These are phyloP conservation scores for Fusarium paranaense DNA, from an alignment of 2,329 filamentous ascomycete genomes.

Conservation along the genomic window DNA sequence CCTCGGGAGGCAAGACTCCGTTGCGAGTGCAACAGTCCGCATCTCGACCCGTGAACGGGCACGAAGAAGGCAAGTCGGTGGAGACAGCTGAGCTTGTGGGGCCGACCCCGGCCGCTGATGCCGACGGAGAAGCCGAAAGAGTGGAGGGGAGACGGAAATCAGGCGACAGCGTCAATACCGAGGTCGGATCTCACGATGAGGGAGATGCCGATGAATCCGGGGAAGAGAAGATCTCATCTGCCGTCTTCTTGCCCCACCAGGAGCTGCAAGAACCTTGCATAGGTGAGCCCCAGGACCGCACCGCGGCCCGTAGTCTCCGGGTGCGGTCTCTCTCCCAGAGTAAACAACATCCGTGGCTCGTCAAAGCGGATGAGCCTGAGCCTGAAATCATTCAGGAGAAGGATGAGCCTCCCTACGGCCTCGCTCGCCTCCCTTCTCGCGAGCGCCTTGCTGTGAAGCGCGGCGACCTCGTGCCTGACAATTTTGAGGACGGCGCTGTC, in stretches of 20 bases:
- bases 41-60: slow-evolving; percentile 30
- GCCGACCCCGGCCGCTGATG: slow-evolving; percentile 38
- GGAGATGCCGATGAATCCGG: slow-evolving; percentile 69
- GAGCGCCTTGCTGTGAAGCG: slow-evolving; percentile 45
- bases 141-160: slow-evolving; percentile 51
- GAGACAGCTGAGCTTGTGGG: slow-evolving; percentile 38
- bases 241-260: slow-evolving; percentile 84
- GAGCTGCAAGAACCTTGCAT: slow-evolving; percentile 55
- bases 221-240: slow-evolving; percentile 88
- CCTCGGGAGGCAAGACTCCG: slow-evolving; percentile 20
- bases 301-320: slow-evolving; percentile 60
- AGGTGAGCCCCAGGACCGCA: slow-evolving; percentile 47
- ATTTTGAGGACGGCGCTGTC: slow-evolving; percentile 53
- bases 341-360: slow-evolving; percentile 64
- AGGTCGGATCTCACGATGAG: slow-evolving; percentile 51
- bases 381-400: slow-evolving; percentile 46
- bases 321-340: slow-evolving; percentile 56
- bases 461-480: slow-evolving; percentile 49
- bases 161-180: slow-evolving; percentile 51
- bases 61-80: slow-evolving; percentile 36
- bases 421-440: slow-evolving; percentile 44
- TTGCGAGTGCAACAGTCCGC: slow-evolving; percentile 29
- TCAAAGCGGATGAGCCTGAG: slow-evolving; percentile 66
- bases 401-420: slow-evolving; percentile 35
- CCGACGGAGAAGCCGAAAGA: slow-evolving; percentile 42